Conservation (phyloP, 441 rosid genomes). For the Pelargonium myrrhifolium region DNA sequence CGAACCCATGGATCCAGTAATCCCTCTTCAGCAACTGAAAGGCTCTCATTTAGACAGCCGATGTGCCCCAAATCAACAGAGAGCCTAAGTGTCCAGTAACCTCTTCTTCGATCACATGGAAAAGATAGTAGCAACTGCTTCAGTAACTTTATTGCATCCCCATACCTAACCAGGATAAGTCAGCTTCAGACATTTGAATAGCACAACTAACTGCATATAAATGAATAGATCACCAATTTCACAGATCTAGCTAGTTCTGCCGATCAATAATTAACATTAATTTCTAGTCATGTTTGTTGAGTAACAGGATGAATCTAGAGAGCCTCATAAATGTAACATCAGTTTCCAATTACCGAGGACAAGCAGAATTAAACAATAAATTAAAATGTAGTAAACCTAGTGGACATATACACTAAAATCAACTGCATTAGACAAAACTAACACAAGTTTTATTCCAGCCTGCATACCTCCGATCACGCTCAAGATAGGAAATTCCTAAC, state of each 20-base stretch:
- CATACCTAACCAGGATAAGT: slow-evolving; percentile 46
- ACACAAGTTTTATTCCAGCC: slow-evolving; percentile 12
- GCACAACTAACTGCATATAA: slow-evolving; percentile 3
- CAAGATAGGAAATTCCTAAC: slow-evolving; percentile 80
- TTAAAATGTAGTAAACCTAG: no score
- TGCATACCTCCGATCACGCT: slow-evolving; percentile 65
- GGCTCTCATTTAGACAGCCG: slow-evolving; percentile 64
- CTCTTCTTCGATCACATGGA: slow-evolving; percentile 70
- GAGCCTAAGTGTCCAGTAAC: slow-evolving; percentile 84
- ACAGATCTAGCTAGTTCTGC: neutral
- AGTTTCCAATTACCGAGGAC: no score
- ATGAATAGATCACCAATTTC: neutral
- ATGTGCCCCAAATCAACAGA: slow-evolving; percentile 78
- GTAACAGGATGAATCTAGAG: no score
- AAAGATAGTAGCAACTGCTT: slow-evolving; percentile 54
- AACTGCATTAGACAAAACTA: neutral
- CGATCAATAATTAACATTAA: slow-evolving; percentile 1
- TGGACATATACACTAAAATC: neutral
- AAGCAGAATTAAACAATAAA: no score
- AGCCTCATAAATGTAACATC: no score
- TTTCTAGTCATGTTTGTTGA: no score
- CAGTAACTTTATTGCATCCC: slow-evolving; percentile 49
- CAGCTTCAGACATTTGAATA: neutral
- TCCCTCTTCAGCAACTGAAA: slow-evolving; percentile 71
- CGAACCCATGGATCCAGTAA: slow-evolving; percentile 81